These are phyloP conservation scores for Candida nemodendra DNA, from an alignment of 805 yeast genomes.

Conservation along the genomic window DNA sequence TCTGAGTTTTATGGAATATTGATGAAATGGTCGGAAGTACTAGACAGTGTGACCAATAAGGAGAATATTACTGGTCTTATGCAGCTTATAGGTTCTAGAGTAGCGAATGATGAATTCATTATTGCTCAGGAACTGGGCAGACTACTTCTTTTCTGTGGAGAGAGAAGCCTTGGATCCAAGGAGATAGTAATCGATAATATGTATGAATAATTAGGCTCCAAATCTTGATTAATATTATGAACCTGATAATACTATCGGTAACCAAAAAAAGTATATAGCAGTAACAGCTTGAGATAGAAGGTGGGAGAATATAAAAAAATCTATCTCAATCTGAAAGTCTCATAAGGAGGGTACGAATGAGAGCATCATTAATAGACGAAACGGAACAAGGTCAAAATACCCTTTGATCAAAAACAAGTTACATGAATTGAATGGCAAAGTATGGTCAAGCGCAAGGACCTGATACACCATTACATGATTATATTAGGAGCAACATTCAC, in stretches of 20 bases:
- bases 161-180: conserved; percentile 51
- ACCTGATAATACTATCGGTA: conserved; percentile 1
- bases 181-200: conserved; percentile 48
- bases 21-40: conserved; percentile 38
- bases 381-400: no score
- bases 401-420: no score
- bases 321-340: no score
- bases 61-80: conserved; percentile 58
- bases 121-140: conserved; percentile 56
- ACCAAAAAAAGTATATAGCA: conserved; percentile 1
- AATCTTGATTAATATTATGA: background rate
- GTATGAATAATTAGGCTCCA: conserved; percentile 34
- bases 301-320: background rate
- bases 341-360: no score
- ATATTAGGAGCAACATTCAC: conserved; percentile 27
- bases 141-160: conserved; percentile 51
- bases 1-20: conserved; percentile 42
- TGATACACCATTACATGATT: conserved; percentile 8
- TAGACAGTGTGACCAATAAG: conserved; percentile 41
- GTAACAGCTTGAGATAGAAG: conserved; percentile 1
- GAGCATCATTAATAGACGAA: no score
- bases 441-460: no score
- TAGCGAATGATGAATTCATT: conserved; percentile 49
- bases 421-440: no score
- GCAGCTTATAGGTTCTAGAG: conserved; percentile 40